Base-by-base conservation (phyloP, 352 stramenopile species). In the Phytopythium boreale region DNA sequence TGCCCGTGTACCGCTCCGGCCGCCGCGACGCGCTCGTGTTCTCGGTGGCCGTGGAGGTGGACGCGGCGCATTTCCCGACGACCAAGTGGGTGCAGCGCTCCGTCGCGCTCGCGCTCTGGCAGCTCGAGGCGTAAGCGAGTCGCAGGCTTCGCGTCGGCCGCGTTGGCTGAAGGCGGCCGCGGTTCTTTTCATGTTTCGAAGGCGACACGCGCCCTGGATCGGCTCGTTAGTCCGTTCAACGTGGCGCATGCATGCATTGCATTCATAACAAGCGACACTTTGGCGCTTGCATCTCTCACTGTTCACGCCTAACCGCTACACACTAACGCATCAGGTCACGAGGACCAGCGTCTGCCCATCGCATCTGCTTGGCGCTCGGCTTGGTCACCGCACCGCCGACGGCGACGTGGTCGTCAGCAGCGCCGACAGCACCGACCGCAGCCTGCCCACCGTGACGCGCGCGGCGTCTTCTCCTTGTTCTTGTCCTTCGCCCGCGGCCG, bases 1-100 rank as follows among this genome's bases (percentile, higher is more conserved):
- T 98, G 41, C 92, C 92, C 0, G 84, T 97, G 47, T 98, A 98
- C 68, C 79, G 88, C 39, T 95, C 80, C 64, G 76, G 72, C 62
- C 82, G 80, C 31, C 87, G 92, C 29, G 75, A 89, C 19, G 77
- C 77, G 9, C 67, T 97, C 24, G 75, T 97, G 43, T 95, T 95
- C 63, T 92, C 91, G 4, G 87, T 97, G 43, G 75, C 77, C 1
- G 82, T 97, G 1, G 66, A 76, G 31, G 75, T 77, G 26, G 76
- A 92, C 43, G 67, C 75, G 24, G 43, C 64, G 7, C 56, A 76
- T 46, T 92, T 90, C 67, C 69, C 76, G 22, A 72, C 72, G 51
- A 86, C 65, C 56, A 76, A 89, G 64, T 96, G 88, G 88, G 74
- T 91, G 31, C 83, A 96, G 65, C 86, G 88, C 27, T 89, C 84